Evolutionary conservation across 148 eudicot species (phyloP), one percentile per base, ranked within the genome.

Genomic region (Spergularia bocconei): DNA sequence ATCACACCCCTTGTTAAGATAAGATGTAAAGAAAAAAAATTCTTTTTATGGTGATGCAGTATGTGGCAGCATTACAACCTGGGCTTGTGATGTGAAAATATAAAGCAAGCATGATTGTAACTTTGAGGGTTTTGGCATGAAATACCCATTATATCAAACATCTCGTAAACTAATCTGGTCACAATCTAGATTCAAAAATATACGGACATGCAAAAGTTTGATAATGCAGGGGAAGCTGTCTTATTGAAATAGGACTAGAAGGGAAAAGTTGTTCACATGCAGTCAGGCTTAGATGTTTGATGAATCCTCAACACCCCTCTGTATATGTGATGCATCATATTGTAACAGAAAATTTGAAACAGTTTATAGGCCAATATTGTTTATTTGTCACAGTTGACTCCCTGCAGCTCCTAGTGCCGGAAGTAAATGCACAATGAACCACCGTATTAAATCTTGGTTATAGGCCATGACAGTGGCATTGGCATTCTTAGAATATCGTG

Each of bases 201-300:
- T 41, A 65, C 65, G 75, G 71, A 55, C 71, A 64, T 78, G 11
- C 6, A 65, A 11, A 25, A 64, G 55, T 64, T 50, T 56, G 51
- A 61, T 48, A 33, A 70, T 9, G 52, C 62, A 69, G 13, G 16
- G 53, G 62, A 48, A 7, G 53, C 72, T 67, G 57, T 77, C 33
- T 48, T 50, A 66, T 66, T 71, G 72, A 55, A 71, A 64, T 54
- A 58, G 64, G 44, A 71, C 19, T 19, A 25, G 36, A 2, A 29
- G 36, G 36, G 36, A 1, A 29, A 29, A 29, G 36, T 29, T 29
- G 36, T 29, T 29, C 36, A 29, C 36, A 29, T 29, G 36, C 36
- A 29, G 36, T 29, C 39, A 64, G 23, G 56, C 29, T 58, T 58
- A 4, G 21, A 58, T 29, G 62, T 6, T 58, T 16, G 29, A 58